A percentile compares a stretch with the other conserved stretches of the same genome.
phyloP scores from a whole-genome alignment of 2,329 filamentous ascomycete genomes.

The Diplodia intermedia region DNA sequence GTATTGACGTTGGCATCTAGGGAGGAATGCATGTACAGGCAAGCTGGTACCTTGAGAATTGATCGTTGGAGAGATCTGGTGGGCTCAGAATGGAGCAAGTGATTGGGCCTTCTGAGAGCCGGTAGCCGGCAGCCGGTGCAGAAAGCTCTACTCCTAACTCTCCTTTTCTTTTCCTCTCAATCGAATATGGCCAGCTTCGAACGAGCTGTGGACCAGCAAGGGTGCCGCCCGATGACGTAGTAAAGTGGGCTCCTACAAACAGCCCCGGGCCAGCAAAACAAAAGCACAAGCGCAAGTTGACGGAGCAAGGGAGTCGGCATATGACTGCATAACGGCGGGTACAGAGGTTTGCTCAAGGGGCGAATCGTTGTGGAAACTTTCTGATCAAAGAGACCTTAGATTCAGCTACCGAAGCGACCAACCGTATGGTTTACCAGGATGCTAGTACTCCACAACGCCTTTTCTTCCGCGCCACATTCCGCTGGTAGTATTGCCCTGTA shows the following conservation, averaged over 20 bases:
- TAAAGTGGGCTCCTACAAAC: not conserved
- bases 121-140: not conserved
- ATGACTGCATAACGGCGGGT: not conserved
- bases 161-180: not conserved
- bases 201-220: not conserved
- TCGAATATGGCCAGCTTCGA: no score
- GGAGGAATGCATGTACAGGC: not conserved
- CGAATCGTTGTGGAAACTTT: not conserved
- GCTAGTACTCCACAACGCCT: slow-evolving; percentile 18
- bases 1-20: not conserved
- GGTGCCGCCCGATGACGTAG: not conserved
- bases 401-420: not conserved
- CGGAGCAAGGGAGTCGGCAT: not conserved
- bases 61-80: not conserved
- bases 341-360: not conserved
- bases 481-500: not conserved
- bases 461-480: not conserved
- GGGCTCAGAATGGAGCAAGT: not conserved
- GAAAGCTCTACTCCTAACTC: not conserved
- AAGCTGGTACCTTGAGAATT: not conserved
- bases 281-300: not conserved
- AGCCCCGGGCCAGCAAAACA: not conserved
- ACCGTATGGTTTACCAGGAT: not conserved
- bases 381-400: not conserved
- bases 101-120: not conserved